Conservation (phyloP, 2,329 filamentous ascomycete genomes). For the Aschersonia sp. region DNA sequence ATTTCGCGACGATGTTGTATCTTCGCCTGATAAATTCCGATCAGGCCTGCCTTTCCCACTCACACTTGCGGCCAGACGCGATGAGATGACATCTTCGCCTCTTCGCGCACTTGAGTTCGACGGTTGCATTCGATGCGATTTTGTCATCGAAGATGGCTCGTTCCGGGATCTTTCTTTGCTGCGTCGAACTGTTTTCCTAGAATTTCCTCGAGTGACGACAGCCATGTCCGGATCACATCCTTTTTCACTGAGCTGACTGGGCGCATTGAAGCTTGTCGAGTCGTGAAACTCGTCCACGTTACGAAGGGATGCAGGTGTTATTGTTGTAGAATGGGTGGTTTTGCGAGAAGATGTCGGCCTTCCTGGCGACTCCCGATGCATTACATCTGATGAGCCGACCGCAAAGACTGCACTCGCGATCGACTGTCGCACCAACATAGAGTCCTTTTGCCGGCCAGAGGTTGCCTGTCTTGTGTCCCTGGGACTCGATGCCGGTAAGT, state of each 20-base stretch:
- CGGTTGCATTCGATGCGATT: background rate
- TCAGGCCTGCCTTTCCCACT: background rate
- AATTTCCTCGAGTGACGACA: too few species aligned
- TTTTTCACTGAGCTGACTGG: too few species aligned
- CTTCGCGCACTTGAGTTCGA: background rate
- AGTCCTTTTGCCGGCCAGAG: background rate
- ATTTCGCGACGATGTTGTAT: background rate
- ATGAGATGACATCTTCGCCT: background rate
- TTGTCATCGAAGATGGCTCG: background rate
- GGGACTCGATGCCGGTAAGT: background rate
- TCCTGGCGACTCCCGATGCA: too few species aligned
- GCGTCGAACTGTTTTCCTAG: too few species aligned
- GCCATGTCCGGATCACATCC: too few species aligned
- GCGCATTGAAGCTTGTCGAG: too few species aligned
- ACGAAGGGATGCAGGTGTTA: too few species aligned
- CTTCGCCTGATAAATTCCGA: background rate
- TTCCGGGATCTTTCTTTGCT: background rate
- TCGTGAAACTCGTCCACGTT: too few species aligned
- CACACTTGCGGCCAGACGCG: background rate
- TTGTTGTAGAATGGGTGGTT: too few species aligned
- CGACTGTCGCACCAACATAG: background rate
- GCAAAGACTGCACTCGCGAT: too few species aligned
- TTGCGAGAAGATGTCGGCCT: too few species aligned
- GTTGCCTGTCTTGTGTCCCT: background rate
- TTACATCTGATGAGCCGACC: too few species aligned